phyloP scores from a whole-genome alignment of 148 eudicot genomes.

The Fagopyrum homotropicum region DNA sequence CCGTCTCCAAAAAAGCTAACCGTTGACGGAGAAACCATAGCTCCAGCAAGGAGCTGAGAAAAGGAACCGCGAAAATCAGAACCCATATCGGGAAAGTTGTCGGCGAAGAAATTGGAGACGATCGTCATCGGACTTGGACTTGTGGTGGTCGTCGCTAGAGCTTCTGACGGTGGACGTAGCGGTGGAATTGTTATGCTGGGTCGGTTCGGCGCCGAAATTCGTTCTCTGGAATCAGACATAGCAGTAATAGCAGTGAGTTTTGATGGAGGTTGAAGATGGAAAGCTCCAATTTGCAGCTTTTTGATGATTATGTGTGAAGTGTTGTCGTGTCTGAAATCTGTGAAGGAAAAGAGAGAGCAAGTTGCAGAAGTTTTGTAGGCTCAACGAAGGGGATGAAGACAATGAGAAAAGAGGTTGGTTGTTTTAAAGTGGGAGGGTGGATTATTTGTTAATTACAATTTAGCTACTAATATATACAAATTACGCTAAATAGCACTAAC shows the following conservation, averaged over 20 bases:
- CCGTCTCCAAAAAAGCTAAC: constrained; percentile 11
- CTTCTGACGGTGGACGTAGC: constrained; percentile 26
- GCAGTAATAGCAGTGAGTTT: too few species aligned
- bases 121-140: constrained; percentile 59
- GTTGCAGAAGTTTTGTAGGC: not conserved
- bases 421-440: constrained; percentile 5
- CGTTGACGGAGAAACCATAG: constrained; percentile 38
- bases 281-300: constrained; percentile 14
- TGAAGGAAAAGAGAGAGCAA: constrained; percentile 1
- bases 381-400: not conserved
- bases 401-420: constrained; percentile 4
- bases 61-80: constrained; percentile 43
- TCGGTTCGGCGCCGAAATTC: constrained; percentile 16
- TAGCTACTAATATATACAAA: not conserved
- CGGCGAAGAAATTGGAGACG: constrained; percentile 57
- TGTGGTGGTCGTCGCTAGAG: constrained; percentile 9
- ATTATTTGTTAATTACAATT: not conserved
- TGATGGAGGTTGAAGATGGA: not conserved
- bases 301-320: too few species aligned
- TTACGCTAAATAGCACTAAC: not conserved
- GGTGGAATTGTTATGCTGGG: constrained; percentile 43
- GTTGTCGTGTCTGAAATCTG: not conserved
- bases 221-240: not conserved
- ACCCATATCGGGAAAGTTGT: constrained; percentile 27
- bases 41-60: constrained; percentile 77